Base-by-base conservation (phyloP, 2,329 filamentous ascomycete genomes). In the Phaeosphaeriaceae sp. region DNA sequence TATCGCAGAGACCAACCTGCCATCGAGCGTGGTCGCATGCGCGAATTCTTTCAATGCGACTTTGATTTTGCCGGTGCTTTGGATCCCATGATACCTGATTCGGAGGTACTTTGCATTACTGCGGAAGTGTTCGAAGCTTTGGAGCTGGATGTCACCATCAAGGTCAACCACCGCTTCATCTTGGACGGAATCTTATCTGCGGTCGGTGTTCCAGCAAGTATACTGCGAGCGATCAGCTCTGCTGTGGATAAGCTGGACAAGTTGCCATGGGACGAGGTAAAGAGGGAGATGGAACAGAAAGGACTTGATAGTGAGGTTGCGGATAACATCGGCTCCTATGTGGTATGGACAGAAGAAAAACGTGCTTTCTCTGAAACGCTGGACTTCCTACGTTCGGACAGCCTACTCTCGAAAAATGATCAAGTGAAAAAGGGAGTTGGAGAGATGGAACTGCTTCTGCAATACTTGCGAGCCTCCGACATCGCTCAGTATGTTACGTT, bases 31-130 rank as follows among this genome's bases (percentile, higher is more conserved):
- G 93, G 93, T 49, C 87, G 93, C 50, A 94, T 96, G 89, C 87
- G 93, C 73, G 93, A 97, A 80, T 96, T 96, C 79, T 96, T 95
- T 81, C 93, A 97, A 79, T 97, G 93, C 81, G 93, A 97, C 80
- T 95, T 97, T 74, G 93, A 97, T 75, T 93, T 96, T 80, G 93
- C 93, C 10, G 93, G 93, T 59, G 82, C 80, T 41, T 94, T 92
- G 80, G 93, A 96, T 76, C 79, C 90, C 51, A 96, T 97, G 92
- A 84, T 97, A 21, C 91, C 93, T 59, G 93, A 97, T 73, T 90
- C 92, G 41, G 92, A 96, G 79, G 89, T 96, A 59, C 80, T 40
- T 40, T 40, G 36, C 17, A 92, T 96, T 66, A 86, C 91, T 47
- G 87, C 86, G 67, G 92, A 96, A 75, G 89, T 96, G 46, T 95